Conservation (phyloP, 2,329 filamentous ascomycete genomes). For the Tolypocladium guangdongense region DNA sequence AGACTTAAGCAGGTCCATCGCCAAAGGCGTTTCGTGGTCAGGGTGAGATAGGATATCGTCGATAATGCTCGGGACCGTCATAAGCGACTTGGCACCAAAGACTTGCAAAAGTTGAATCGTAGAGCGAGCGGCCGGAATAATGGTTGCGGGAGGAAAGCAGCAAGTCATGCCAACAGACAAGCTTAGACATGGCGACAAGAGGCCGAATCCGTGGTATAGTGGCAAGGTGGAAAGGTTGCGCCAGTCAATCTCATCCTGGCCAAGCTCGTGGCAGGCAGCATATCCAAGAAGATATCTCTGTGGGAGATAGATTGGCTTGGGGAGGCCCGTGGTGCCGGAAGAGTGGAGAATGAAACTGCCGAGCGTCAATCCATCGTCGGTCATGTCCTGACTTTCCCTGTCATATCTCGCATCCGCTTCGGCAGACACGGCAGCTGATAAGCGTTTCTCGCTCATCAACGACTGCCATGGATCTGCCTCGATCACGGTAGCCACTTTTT, state of each 20-base stretch:
- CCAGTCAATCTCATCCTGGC: slow-evolving; percentile 5
- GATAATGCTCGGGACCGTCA: slow-evolving; percentile 21
- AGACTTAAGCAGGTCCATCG: neutral
- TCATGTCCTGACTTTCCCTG: no score
- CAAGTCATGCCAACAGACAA: slow-evolving; percentile 15
- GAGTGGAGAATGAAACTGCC: slow-evolving; percentile 18
- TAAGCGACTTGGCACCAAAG: slow-evolving; percentile 11
- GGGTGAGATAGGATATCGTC: slow-evolving; percentile 14
- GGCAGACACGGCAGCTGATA: no score
- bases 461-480: no score
- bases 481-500: no score
- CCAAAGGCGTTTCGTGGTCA: slow-evolving; percentile 4
- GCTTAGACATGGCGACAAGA: slow-evolving; percentile 15
- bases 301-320: slow-evolving; percentile 20
- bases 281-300: slow-evolving; percentile 17
- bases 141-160: slow-evolving; percentile 13
- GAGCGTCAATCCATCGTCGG: slow-evolving; percentile 4
- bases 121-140: slow-evolving; percentile 11
- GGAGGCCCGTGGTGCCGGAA: slow-evolving; percentile 21
- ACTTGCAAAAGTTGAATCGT: slow-evolving; percentile 10
- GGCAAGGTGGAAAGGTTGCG: slow-evolving; percentile 19
- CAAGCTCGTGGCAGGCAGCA: slow-evolving; percentile 16
- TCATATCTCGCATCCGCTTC: no score
- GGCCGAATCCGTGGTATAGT: slow-evolving; percentile 20
- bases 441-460: neutral